Evolutionary conservation across 148 eudicot species (phyloP), one percentile per base, ranked within the genome.

Genomic region (Polygonum aviculare): DNA sequence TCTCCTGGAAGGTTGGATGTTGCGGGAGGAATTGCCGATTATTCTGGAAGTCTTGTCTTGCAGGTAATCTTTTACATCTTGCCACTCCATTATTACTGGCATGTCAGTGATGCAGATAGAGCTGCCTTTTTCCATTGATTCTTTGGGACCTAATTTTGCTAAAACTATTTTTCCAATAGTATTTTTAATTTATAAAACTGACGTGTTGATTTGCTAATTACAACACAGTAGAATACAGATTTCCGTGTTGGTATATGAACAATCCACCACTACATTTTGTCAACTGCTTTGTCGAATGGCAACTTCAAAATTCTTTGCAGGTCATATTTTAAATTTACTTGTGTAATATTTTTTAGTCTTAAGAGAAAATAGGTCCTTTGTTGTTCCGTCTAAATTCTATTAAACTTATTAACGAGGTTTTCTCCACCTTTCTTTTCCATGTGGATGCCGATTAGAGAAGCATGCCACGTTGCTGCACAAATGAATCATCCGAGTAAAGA

Each of bases 1-100:
- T 97, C 99, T 81, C 99, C 99, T 76, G 99, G 99, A 83, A 86
- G 99, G 85, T 84, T 95, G 87, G 99, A 95, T 82, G 96, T 95
- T 71, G 88, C 92, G 85, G 99, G 99, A 75, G 99, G 99, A 48
- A 90, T 95, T 69, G 99, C 99, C 55, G 99, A 95, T 80, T 95
- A 95, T 82, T 95, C 99, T 72, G 99, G 99, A 74, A 87, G 99
- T 81, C 99, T 95, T 76, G 99, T 95, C 48, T 82, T 95, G 81
- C 99, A 95, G 99, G 99, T 95, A 70, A 74, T 62, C 49, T 62
- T 35, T 78, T 71, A 77, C 44, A 67, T 35, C 40, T 12, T 67
- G 44, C 16, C 15, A 67, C 70, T 63, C 33, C 69, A 12, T 33
- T 35, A 12, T 35, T 63, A 38, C 5, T 39, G 39, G 39, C 0